These are phyloP conservation scores for Durotheca rogersii DNA, from an alignment of 495 filamentous ascomycete genomes.

Conservation along the genomic window DNA sequence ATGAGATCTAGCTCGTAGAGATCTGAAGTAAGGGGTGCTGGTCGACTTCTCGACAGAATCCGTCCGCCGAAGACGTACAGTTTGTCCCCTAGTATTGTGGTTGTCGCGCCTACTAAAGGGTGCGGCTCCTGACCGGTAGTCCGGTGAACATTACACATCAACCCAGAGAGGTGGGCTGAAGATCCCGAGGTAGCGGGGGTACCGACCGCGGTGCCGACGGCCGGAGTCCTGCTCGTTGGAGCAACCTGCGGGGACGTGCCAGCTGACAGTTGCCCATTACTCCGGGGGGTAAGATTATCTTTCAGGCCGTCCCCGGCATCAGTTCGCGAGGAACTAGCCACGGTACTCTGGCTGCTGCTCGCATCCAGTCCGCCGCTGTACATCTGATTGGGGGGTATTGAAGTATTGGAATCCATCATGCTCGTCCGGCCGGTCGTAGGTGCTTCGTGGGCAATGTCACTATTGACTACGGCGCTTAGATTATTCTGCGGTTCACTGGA, in stretches of 20 bases:
- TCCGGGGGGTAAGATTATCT: slow-evolving; percentile 51
- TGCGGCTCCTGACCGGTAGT: slow-evolving; percentile 91
- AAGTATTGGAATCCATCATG: slow-evolving; percentile 61
- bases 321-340: slow-evolving; percentile 41
- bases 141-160: slow-evolving; percentile 89
- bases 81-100: slow-evolving; percentile 90
- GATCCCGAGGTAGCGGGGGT: slow-evolving; percentile 46
- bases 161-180: slow-evolving; percentile 68
- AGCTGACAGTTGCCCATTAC: slow-evolving; percentile 53
- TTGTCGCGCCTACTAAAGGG: slow-evolving; percentile 89
- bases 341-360: slow-evolving; percentile 60
- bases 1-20: slow-evolving; percentile 93
- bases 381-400: slow-evolving; percentile 48
- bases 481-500: slow-evolving; percentile 1
- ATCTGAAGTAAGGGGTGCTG: slow-evolving; percentile 77
- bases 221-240: slow-evolving; percentile 39
- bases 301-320: slow-evolving; percentile 48
- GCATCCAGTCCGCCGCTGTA: slow-evolving; percentile 41
- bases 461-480: slow-evolving; percentile 31
- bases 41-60: slow-evolving; percentile 75
- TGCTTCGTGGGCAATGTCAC: slow-evolving; percentile 23
- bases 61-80: slow-evolving; percentile 95
- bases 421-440: slow-evolving; percentile 49
- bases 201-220: slow-evolving; percentile 53
- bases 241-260: slow-evolving; percentile 46